A percentile compares a stretch with the other conserved stretches of the same genome.
These are phyloP conservation scores for Bryum argenteum DNA, from an alignment of 225 moss, liverwort and hornwort genomes.

Conservation along the genomic window DNA sequence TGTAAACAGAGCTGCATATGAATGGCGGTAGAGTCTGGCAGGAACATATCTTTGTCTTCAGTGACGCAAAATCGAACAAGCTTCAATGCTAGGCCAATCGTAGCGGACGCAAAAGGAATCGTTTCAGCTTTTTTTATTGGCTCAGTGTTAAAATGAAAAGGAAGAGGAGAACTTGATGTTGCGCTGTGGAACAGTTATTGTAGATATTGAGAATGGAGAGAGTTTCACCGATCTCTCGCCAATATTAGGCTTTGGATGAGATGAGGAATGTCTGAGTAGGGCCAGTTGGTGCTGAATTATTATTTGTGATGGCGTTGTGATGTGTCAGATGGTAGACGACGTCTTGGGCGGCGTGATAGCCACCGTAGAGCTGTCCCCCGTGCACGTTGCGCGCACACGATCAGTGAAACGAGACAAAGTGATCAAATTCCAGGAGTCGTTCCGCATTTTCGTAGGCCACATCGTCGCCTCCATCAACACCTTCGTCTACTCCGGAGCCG, in stretches of 20 bases:
- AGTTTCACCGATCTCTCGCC: too few species aligned
- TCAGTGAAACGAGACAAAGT: constrained; percentile 48
- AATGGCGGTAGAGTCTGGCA: too few species aligned
- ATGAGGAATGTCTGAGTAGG: neutral
- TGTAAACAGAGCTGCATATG: neutral
- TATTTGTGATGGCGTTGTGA: neutral
- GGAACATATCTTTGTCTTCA: too few species aligned
- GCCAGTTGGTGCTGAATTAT: neutral
- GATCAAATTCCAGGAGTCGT: constrained; percentile 67
- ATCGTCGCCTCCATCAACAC: constrained; percentile 53
- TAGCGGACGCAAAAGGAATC: too few species aligned
- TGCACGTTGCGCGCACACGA: constrained; percentile 65
- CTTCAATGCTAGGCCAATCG: too few species aligned
- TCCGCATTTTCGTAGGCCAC: constrained; percentile 69
- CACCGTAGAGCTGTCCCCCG: constrained; percentile 65
- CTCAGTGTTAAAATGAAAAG: too few species aligned
- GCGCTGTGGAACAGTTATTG: too few species aligned
- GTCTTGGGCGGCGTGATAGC: constrained; percentile 67
- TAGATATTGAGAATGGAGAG: too few species aligned
- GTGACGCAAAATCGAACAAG: too few species aligned
- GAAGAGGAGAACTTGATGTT: too few species aligned
- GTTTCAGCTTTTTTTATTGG: too few species aligned
- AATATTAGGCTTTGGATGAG: neutral
- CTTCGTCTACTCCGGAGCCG: constrained; percentile 56
- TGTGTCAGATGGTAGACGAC: constrained; percentile 65